Evolutionary conservation across 805 yeast species (phyloP).

Genomic region (Myxozyma neotropica): DNA sequence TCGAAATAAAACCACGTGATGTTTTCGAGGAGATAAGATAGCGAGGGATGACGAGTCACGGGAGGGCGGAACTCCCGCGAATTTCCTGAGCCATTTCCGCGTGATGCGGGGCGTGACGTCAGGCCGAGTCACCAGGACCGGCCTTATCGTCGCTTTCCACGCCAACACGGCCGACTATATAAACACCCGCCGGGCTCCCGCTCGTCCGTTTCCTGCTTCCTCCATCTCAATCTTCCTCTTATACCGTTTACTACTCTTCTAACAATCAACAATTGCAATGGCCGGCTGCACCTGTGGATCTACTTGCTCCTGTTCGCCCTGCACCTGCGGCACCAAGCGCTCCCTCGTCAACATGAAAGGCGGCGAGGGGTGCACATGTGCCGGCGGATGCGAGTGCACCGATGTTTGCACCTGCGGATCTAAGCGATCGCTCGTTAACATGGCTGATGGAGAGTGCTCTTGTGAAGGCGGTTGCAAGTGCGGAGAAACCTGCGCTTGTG

Average conservation of each 20-base stretch:
- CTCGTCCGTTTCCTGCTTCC: background rate
- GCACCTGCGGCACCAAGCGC: conserved; percentile 15
- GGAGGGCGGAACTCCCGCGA: background rate
- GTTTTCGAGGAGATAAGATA: too few species aligned
- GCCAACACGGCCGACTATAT: too few species aligned
- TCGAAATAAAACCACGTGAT: too few species aligned
- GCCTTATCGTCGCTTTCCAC: background rate
- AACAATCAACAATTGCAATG: conserved; percentile 2
- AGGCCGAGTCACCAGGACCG: background rate
- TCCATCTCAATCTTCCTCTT: background rate
- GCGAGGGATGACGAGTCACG: too few species aligned
- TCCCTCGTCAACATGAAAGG: conserved; percentile 19
- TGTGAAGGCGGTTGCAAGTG: conserved; percentile 25
- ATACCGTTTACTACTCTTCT: background rate
- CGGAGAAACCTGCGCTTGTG: conserved; percentile 23
- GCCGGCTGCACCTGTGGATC: conserved; percentile 22
- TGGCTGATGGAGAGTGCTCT: conserved; percentile 26
- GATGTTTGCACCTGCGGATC: conserved; percentile 22
- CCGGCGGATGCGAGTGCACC: conserved; percentile 15
- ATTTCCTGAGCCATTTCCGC: too few species aligned
- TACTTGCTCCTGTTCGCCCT: conserved; percentile 18
- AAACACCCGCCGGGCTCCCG: too few species aligned
- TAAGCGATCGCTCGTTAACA: conserved; percentile 12
- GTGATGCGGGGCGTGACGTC: background rate
- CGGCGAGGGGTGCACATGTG: conserved; percentile 22